Conservation (phyloP, 2,329 filamentous ascomycete species). For the Curvularia hawaiiensis region DNA sequence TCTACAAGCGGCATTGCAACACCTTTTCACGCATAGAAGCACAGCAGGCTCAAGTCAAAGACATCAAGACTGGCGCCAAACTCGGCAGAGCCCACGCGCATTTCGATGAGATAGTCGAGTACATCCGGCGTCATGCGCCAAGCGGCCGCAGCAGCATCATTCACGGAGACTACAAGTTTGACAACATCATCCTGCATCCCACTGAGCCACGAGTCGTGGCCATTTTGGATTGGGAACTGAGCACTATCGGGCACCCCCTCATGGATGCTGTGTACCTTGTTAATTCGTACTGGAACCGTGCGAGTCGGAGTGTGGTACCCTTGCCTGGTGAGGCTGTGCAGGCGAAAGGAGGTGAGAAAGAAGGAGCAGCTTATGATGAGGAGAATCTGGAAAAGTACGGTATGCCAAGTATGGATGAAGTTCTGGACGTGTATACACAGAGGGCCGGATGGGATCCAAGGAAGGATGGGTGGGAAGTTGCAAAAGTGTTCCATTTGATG, state of each 20-base stretch:
- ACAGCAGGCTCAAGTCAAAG: conserved; percentile 74
- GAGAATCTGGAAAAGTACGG: conserved; percentile 60
- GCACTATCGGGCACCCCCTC: conserved; percentile 89
- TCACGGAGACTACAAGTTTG: conserved; percentile 92
- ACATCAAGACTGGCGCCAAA: conserved; percentile 70
- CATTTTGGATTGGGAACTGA: conserved; percentile 97
- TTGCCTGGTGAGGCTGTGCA: conserved; percentile 41
- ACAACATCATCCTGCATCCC: conserved; percentile 71
- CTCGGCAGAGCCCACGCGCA: conserved; percentile 75
- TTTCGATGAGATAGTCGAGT: conserved; percentile 77
- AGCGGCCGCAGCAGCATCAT: conserved; percentile 79
- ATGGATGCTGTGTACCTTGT: conserved; percentile 87
- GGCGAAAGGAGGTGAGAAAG: conserved; percentile 45
- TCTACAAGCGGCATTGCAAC: conserved; percentile 83
- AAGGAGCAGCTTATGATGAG: conserved; percentile 37
- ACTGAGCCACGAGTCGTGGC: conserved; percentile 87
- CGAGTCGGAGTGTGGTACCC: conserved; percentile 35
- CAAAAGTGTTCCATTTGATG: conserved; percentile 45
- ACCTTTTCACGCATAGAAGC: conserved; percentile 80
- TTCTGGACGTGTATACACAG: conserved; percentile 68
- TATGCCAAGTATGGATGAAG: conserved; percentile 63
- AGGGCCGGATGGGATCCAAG: conserved; percentile 73
- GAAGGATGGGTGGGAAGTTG: conserved; percentile 41
- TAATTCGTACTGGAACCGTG: conserved; percentile 51
- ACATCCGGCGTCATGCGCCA: conserved; percentile 71